Evolutionary conservation across 169 alveolate genomes (phyloP), one percentile per base, ranked within the genome.

Genomic region (Plasmodium vivax): DNA sequence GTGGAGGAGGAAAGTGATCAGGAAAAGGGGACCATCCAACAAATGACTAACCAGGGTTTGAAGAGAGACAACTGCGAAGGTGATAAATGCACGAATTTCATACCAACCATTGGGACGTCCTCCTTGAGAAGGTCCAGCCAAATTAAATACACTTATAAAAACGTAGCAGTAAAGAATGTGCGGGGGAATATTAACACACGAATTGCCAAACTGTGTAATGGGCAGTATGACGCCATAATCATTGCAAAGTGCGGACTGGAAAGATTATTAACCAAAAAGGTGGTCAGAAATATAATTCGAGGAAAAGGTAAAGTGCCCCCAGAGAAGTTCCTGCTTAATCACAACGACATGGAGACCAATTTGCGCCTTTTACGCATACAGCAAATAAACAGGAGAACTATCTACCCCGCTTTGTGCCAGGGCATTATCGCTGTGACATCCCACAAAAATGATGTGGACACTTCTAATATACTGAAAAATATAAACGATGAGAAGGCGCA

Each of bases 221-320:
- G 85, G 23, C 19, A 54, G 1, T 75, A 27, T n/a, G 93, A 87
- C 16, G 36, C 93, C 0, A 75, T 87, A 87, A 23, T 87, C 79
- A 87, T 87, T 75, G 93, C 93, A 43, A n/a, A 75, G 36, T 87
- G 93, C 56, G 93, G 93, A n/a, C 68, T 87, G 45, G 93, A 87
- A 45, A 87, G 93, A 56, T 51, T 87, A 87, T 14, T 68, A 77
- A 56, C 73, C 58, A 87, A 75, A 32, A 56, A 75, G 45, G 47
- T 4, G 12, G 19, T 87, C 19, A 5, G 62, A 34, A 14, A 87
- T 54, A 36, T 87, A 27, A 58, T 87, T 32, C 56, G 47, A 58
- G 30, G 79, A 0, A 68, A 83, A 45, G 43, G 32, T 14, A 51
- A 51, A n/a, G 80, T 27, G 23, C 32, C 32, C 54, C 34, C 3